Conservation (phyloP, 768 basidiomycete species). For the Leucosporidium scottii region DNA sequence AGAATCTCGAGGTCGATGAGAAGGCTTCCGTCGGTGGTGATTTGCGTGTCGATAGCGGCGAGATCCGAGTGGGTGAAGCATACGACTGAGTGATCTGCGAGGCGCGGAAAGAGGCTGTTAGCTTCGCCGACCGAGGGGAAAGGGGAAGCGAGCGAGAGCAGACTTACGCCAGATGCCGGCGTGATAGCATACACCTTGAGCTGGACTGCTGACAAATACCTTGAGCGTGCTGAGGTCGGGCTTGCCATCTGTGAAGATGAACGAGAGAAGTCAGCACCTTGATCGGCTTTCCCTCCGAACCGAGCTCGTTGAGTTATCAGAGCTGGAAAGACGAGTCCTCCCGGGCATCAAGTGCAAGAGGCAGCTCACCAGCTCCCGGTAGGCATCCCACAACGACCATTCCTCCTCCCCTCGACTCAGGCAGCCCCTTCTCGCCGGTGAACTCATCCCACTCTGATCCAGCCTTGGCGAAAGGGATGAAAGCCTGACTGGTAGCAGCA, state of each 20-base stretch:
- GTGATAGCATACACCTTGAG: neutral
- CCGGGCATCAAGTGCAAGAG: neutral
- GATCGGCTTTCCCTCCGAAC: neutral
- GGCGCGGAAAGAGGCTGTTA: neutral
- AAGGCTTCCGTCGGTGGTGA: neutral
- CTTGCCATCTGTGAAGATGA: neutral
- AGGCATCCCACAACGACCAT: neutral
- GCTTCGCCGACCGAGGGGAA: neutral
- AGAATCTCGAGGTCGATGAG: neutral
- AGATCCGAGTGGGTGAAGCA: neutral
- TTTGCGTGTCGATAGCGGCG: neutral
- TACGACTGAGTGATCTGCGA: neutral
- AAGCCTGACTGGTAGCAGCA: neutral
- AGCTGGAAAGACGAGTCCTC: too few relatives aligned
- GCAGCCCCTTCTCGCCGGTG: neutral
- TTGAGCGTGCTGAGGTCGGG: neutral
- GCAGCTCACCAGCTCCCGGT: neutral
- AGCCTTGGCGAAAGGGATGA: neutral
- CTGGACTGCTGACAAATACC: neutral
- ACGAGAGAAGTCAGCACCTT: neutral
- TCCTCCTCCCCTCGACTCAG: neutral
- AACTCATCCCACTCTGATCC: neutral
- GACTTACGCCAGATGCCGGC: slow-evolving; percentile 2
- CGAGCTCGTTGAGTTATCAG: too few relatives aligned
- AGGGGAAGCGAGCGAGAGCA: neutral